phyloP scores from a whole-genome alignment of 805 yeast genomes.

The Helenozyma rhizophorensis region DNA sequence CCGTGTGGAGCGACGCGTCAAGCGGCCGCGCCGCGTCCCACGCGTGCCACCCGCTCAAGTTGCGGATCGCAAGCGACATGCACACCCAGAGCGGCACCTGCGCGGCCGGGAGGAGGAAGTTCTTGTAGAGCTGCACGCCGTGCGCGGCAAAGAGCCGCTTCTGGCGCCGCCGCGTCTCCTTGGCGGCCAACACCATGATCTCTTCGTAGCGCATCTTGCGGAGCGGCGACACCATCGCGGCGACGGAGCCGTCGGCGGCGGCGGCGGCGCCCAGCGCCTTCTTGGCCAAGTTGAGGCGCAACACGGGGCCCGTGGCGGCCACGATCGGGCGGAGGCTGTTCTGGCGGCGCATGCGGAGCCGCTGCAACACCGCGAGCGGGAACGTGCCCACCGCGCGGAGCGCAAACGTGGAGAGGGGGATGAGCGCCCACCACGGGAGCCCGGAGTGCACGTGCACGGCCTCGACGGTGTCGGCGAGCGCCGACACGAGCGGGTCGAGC shows the following conservation, averaged over 20 bases:
- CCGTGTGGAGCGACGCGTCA: conserved; percentile 46
- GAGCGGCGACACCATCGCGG: conserved; percentile 30
- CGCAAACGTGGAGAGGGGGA: conserved; percentile 68
- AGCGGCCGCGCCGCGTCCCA: conserved; percentile 45
- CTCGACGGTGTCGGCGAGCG: conserved; percentile 39
- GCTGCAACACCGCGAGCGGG: conserved; percentile 72
- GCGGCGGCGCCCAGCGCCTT: conserved; percentile 36
- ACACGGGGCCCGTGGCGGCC: conserved; percentile 70
- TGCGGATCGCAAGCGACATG: conserved; percentile 70
- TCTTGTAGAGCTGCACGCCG: conserved; percentile 77
- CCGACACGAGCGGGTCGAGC: conserved; percentile 30
- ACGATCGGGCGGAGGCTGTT: conserved; percentile 66
- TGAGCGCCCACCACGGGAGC: conserved; percentile 78
- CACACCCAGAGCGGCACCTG: conserved; percentile 88
- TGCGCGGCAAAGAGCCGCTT: conserved; percentile 61
- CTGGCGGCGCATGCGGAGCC: conserved; percentile 67
- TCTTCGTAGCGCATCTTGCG: conserved; percentile 67
- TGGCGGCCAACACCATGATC: conserved; percentile 65
- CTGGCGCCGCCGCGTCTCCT: conserved; percentile 76
- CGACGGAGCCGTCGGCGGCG: conserved; percentile 13
- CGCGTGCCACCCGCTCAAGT: conserved; percentile 64
- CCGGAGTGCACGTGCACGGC: conserved; percentile 51
- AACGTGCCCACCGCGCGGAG: conserved; percentile 65
- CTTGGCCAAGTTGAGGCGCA: conserved; percentile 53
- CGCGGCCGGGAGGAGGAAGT: conserved; percentile 65